phyloP scores from a whole-genome alignment of 345 rosid genomes.

The Rhodomyrtus tomentosa region DNA sequence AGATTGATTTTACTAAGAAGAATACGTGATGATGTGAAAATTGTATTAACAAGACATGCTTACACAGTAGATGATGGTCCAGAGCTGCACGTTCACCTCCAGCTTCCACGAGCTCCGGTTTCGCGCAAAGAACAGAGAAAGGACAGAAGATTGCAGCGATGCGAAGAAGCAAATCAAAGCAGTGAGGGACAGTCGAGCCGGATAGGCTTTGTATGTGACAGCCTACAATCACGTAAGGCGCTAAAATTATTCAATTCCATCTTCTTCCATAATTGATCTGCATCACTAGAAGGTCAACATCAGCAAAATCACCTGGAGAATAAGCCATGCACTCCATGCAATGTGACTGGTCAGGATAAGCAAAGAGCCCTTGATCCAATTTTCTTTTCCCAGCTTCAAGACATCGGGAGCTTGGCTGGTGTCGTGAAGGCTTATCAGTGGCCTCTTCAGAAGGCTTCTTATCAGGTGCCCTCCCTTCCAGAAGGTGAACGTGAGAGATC shows the following conservation, averaged over 20 bases:
- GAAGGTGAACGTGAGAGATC: constrained; percentile 33
- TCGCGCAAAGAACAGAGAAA: constrained; percentile 22
- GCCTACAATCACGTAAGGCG: constrained; percentile 1
- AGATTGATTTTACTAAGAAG: background rate
- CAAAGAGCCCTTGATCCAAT: constrained; percentile 35
- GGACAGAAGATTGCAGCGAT: constrained; percentile 24
- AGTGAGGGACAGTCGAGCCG: constrained; percentile 26
- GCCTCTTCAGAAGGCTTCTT: constrained; percentile 16
- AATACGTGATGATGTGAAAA: background rate
- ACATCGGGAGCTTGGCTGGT: background rate
- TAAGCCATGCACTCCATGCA: constrained; percentile 34
- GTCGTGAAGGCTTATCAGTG: constrained; percentile 17
- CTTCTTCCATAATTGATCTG: background rate
- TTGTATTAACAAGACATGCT: background rate
- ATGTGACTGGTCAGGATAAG: constrained; percentile 25
- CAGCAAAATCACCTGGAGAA: constrained; percentile 18
- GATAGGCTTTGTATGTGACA: constrained; percentile 15
- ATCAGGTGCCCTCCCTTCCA: constrained; percentile 33
- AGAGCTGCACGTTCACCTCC: constrained; percentile 27
- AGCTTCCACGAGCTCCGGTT: constrained; percentile 25
- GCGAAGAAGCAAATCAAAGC: constrained; percentile 33
- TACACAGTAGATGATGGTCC: constrained; percentile 22
- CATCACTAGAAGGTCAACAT: background rate
- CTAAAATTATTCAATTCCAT: background rate
- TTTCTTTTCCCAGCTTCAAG: constrained; percentile 1